Conservation (phyloP, 2,329 filamentous ascomycete genomes). For the Trichoderma gracile region DNA sequence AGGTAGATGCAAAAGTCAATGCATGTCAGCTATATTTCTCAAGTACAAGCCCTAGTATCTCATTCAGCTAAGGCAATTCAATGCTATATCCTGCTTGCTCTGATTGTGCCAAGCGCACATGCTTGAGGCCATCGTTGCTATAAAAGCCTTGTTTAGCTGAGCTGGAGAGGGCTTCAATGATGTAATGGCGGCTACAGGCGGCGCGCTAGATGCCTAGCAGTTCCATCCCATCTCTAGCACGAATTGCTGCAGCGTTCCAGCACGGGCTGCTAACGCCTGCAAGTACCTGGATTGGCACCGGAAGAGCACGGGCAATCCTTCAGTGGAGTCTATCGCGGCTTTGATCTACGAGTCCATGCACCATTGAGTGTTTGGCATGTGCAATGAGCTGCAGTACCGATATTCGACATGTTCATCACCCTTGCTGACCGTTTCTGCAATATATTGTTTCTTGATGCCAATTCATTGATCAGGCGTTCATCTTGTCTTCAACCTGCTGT, state of each 20-base stretch:
- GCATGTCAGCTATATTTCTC: background rate
- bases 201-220: constrained; percentile 1
- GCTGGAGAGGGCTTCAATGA: constrained; percentile 14
- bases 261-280: background rate
- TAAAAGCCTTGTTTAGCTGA: too few species aligned
- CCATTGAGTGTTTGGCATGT: background rate
- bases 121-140: too few species aligned
- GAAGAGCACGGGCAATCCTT: background rate
- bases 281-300: background rate
- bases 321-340: background rate
- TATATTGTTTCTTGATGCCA: too few species aligned
- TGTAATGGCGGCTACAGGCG: constrained; percentile 14
- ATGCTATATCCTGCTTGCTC: background rate
- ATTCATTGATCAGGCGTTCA: too few species aligned
- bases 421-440: too few species aligned
- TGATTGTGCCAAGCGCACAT: background rate
- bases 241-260: background rate
- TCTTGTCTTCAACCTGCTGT: too few species aligned
- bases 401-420: too few species aligned
- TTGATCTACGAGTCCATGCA: too few species aligned
- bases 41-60: too few species aligned
- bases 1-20: background rate
- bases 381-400: too few species aligned
- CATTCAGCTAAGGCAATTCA: too few species aligned
- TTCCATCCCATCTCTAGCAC: background rate